Base-by-base conservation (phyloP, 805 yeast genomes). In the Ogataea ramenticola region DNA sequence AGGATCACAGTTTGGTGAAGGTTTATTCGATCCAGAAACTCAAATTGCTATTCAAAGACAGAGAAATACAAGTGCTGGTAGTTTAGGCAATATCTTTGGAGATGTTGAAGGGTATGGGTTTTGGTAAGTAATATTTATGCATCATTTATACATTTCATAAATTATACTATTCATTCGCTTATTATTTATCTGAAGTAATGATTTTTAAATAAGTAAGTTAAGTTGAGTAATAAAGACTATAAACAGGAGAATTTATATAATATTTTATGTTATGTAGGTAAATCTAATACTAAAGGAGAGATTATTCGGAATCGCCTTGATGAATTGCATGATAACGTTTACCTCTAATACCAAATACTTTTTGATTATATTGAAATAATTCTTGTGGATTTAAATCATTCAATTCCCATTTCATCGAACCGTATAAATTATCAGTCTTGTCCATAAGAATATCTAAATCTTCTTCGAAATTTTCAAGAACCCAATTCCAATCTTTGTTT, bases 321-420 rank as follows among this genome's bases (percentile, higher is more conserved):
- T 58, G 52, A 52, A 86, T 73, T 36, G 96, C 96, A 57, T 90
- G 97, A 67, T 93, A 93, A 61, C 99, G 79, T 74, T 91, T 93
- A 53, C 99, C 98, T 68, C 99, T 81, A 65, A 90, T 77, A 11
- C 91, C 99, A 64, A 88, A 90, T 44, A 93, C 66, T 59, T 81
- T 80, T 71, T 86, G 89, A 70, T 93, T 93, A 60, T 86, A 85
- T 68, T 86, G 96, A 71, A 84, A 91, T 15, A 88, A 86, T 61
- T 91, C 97, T 29, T 90, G 91, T 20, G 98, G 98, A 61, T 88
- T 80, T 49, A 79, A 66, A 61, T 91, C 98, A 55, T 90, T 93
- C 56, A 93, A 74, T 62, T 93, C 98, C 86, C 96, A 86, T 66
- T 90, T 90, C 19, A 96, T 85, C 29, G 95, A 82, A 37, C 86